A percentile compares a stretch with the other conserved stretches of the same genome.
These are phyloP conservation scores for Fusarium armeniacum DNA, from an alignment of 2,329 filamentous ascomycete genomes.

Conservation along the genomic window DNA sequence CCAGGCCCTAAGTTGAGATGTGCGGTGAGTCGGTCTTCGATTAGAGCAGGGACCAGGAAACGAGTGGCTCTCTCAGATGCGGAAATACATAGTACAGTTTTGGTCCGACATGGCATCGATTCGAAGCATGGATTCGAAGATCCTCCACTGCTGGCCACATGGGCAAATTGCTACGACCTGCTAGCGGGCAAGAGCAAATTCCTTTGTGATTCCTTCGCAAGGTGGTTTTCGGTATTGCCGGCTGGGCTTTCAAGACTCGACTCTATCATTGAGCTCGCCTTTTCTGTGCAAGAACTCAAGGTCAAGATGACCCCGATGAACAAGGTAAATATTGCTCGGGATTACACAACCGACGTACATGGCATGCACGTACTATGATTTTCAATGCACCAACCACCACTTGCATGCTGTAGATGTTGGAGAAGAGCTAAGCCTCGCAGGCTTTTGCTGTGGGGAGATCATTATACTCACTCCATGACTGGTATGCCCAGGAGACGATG, in stretches of 20 bases:
- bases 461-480: slow-evolving; percentile 22
- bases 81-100: not conserved
- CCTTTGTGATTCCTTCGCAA: not conserved
- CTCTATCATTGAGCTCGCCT: slow-evolving; percentile 1
- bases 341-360: slow-evolving; percentile 15
- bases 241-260: slow-evolving; percentile 3
- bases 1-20: slow-evolving; percentile 37
- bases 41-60: slow-evolving; percentile 14
- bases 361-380: slow-evolving; percentile 43
- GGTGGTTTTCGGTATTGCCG: slow-evolving; percentile 16
- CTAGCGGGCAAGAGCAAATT: not conserved
- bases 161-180: not conserved
- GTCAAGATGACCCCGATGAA: slow-evolving; percentile 15
- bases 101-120: slow-evolving; percentile 8
- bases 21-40: slow-evolving; percentile 47
- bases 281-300: slow-evolving; percentile 8
- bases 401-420: slow-evolving; percentile 15
- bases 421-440: slow-evolving; percentile 8
- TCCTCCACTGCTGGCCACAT: slow-evolving; percentile 20
- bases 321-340: slow-evolving; percentile 26
- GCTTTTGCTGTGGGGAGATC: slow-evolving; percentile 29
- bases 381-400: slow-evolving; percentile 39
- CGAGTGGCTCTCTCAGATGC: not conserved
- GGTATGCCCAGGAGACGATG: slow-evolving; percentile 16
- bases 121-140: slow-evolving; percentile 10